A percentile compares a stretch with the other conserved stretches of the same genome.
Conservation (phyloP, 208 protist genomes). For the Porcisia hertigi region DNA sequence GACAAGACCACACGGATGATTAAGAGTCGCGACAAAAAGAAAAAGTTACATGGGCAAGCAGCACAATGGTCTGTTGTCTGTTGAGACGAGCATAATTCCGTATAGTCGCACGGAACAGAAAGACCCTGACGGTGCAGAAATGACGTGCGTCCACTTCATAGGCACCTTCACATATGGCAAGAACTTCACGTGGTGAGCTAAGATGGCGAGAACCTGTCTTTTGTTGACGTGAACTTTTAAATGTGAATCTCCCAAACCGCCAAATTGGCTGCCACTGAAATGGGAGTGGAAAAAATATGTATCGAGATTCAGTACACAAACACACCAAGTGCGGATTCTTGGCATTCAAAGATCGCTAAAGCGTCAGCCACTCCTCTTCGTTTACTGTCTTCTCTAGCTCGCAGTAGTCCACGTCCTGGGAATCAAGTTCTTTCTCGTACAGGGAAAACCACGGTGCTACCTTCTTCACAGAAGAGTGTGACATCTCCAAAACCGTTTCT, state of each 20-base stretch:
- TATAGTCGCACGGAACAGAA: not conserved
- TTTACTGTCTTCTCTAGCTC: constrained; percentile 65
- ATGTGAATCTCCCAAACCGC: not conserved
- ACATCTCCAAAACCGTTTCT: constrained; percentile 47
- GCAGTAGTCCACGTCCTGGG: constrained; percentile 73
- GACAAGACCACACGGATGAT: not conserved
- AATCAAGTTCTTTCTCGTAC: constrained; percentile 81
- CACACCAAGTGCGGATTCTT: not conserved
- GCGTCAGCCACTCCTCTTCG: constrained; percentile 83
- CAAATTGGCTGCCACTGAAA: not conserved
- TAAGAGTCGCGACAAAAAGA: not conserved
- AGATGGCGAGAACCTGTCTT: not conserved
- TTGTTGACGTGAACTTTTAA: not conserved
- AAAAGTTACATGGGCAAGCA: not conserved
- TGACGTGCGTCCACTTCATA: not conserved
- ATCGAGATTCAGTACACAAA: not conserved
- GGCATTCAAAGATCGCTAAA: constrained; percentile 31
- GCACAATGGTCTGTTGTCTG: not conserved
- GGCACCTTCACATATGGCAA: not conserved
- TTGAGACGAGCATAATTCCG: not conserved
- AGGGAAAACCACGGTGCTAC: constrained; percentile 56
- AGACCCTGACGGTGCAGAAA: not conserved
- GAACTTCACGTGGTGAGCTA: not conserved
- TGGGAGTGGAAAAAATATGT: not conserved
- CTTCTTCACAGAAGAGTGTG: constrained; percentile 6